A percentile compares a stretch with the other conserved stretches of the same genome.
Evolutionary conservation across 2,329 filamentous ascomycete genomes (phyloP).

Genomic region (Colletotrichum sp.): DNA sequence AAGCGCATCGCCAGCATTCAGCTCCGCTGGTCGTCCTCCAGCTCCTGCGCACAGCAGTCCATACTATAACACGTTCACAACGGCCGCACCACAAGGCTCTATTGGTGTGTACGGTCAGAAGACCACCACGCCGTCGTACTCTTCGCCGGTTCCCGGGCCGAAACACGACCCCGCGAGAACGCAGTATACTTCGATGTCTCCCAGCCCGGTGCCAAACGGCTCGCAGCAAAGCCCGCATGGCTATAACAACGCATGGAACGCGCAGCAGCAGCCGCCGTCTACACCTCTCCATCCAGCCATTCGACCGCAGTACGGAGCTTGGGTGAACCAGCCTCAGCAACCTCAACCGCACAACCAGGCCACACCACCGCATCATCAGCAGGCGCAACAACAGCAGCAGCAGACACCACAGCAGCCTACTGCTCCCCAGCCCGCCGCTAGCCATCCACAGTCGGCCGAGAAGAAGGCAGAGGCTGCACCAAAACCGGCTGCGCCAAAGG

Average conservation of each 20-base stretch:
- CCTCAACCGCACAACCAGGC: conserved; percentile 5
- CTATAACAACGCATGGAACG: conserved; percentile 7
- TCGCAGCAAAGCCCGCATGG: conserved; percentile 14
- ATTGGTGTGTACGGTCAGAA: conserved; percentile 21
- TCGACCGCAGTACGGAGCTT: conserved; percentile 31
- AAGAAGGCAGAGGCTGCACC: background rate
- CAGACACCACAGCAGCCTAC: background rate
- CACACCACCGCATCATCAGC: conserved; percentile 16
- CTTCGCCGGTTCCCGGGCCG: conserved; percentile 7
- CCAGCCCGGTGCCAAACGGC: background rate
- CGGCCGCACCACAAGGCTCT: conserved; percentile 4
- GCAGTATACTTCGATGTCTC: conserved; percentile 20
- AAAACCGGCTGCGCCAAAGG: conserved; percentile 16
- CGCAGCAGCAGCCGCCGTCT: conserved; percentile 19
- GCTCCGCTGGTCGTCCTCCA: background rate
- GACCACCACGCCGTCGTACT: conserved; percentile 14
- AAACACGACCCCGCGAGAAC: background rate
- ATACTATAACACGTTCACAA: conserved; percentile 12
- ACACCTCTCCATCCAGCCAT: conserved; percentile 41
- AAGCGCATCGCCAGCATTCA: conserved; percentile 14
- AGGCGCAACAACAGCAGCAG: background rate
- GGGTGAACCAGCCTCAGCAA: conserved; percentile 8
- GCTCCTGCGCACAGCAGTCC: background rate
- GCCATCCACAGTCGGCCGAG: background rate
- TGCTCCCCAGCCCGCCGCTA: background rate